Base-by-base conservation (phyloP, 306 rosid genomes). In the Macrotyloma uniflorum region DNA sequence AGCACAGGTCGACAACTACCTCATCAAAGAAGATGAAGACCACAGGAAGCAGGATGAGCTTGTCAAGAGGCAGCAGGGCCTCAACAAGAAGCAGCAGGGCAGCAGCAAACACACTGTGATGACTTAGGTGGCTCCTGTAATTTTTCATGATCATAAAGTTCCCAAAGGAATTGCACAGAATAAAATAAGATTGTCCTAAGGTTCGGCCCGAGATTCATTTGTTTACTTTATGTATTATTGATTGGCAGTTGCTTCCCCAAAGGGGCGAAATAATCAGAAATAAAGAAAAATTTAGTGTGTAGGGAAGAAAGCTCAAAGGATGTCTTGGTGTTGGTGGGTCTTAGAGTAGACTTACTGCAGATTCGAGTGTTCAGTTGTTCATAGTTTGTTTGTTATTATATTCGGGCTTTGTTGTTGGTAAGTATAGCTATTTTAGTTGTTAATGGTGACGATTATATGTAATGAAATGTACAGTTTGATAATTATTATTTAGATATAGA, bases 1-100 rank as follows among this genome's bases (percentile, higher is more conserved):
- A 1, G 79, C 91, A 38, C 91, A 78, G 80, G 97, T 95, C 1
- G 98, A 95, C 85, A 87, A 77, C 13, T 91, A 80, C 73, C 90
- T 95, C 4, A 11, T 72, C 28, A 79, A 65, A 24, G 90, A 84
- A 70, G 94, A 86, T 13, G 61, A 74, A 16, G 88, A 83, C 5
- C 47, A 49, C 49, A 20, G 84, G 49, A 78, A 74, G 55, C 79
- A 80, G 46, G 94, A 83, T 67, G 87, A 69, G 49, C 47, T 80
- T 38, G 24, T 65, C 12, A 87, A 83, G 85, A 87, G 88, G 85
- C 90, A 86, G 19, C 88, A 87, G 10, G 88, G 83, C 64, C 75
- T 70, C 53, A 78, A 66, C 85, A 85, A 83, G 79, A 86, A 86
- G 78, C 84, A 76, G 23, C 50, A 84, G 50, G 94, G 76, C 59